These are phyloP conservation scores for Alternaria consortialis DNA, from an alignment of 2,329 filamentous ascomycete genomes.

Conservation along the genomic window DNA sequence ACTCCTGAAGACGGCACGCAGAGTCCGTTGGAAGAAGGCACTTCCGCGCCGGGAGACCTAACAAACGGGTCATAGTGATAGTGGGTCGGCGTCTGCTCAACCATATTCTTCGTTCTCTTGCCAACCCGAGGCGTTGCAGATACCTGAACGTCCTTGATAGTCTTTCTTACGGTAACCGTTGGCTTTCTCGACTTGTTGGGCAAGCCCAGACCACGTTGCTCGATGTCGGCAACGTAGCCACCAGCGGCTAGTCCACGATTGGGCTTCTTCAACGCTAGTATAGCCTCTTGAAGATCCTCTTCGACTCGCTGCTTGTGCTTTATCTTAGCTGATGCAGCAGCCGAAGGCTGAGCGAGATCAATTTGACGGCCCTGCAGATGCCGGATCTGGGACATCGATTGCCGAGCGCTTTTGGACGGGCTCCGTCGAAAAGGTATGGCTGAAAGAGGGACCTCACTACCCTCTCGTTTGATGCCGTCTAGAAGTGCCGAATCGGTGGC, in stretches of 20 bases:
- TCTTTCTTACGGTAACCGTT: slow-evolving; percentile 38
- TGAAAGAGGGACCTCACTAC: slow-evolving; percentile 67
- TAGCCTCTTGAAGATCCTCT: slow-evolving; percentile 76
- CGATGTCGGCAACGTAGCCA: slow-evolving; percentile 71
- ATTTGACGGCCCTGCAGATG: slow-evolving; percentile 63
- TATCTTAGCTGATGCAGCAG: slow-evolving; percentile 65
- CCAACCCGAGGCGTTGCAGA: slow-evolving; percentile 54
- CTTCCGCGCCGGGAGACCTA: slow-evolving; percentile 24
- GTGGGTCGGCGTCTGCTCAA: slow-evolving; percentile 42
- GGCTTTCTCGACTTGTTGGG: slow-evolving; percentile 42
- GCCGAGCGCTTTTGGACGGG: slow-evolving; percentile 48
- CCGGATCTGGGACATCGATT: slow-evolving; percentile 54
- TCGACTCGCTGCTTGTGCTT: slow-evolving; percentile 73
- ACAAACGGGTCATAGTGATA: slow-evolving; percentile 37
- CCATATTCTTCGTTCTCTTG: slow-evolving; percentile 44
- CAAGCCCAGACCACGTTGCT: slow-evolving; percentile 59
- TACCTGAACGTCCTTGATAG: slow-evolving; percentile 50
- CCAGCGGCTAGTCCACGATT: slow-evolving; percentile 76
- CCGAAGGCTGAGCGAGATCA: slow-evolving; percentile 63
- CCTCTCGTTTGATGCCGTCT: slow-evolving; percentile 72
- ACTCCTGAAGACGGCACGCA: slow-evolving; percentile 54
- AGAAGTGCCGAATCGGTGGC: slow-evolving; percentile 69
- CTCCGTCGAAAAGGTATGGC: slow-evolving; percentile 60
- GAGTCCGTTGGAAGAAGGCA: slow-evolving; percentile 41
- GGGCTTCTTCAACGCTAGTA: slow-evolving; percentile 76